Conservation (phyloP, 345 rosid species). For the Salix arbutifolia region DNA sequence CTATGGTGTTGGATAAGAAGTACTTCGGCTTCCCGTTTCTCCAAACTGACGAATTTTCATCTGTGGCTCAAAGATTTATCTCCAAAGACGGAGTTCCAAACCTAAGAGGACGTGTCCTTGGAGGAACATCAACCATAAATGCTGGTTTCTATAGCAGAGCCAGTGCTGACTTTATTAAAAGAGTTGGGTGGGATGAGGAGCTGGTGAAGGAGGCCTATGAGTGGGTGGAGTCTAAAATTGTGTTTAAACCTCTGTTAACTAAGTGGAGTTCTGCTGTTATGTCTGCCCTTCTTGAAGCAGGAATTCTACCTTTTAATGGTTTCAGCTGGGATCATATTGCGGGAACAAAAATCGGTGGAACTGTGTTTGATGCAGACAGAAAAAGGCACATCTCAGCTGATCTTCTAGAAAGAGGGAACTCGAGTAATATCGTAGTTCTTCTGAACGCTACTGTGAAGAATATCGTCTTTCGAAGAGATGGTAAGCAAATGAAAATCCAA, state of each 20-base stretch:
- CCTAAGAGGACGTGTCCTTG: constrained; percentile 60
- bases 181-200: constrained; percentile 55
- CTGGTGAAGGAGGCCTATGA: constrained; percentile 54
- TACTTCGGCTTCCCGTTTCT: constrained; percentile 49
- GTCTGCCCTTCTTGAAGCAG: constrained; percentile 72
- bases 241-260: constrained; percentile 51
- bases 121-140: constrained; percentile 66
- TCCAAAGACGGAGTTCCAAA: constrained; percentile 50
- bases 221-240: constrained; percentile 73
- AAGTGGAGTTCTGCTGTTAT: constrained; percentile 60
- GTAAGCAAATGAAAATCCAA: constrained; percentile 16
- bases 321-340: constrained; percentile 57
- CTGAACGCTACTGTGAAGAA: constrained; percentile 57
- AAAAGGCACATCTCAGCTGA: constrained; percentile 67
- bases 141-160: constrained; percentile 79
- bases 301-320: constrained; percentile 60
- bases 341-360: constrained; percentile 78
- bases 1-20: constrained; percentile 37
- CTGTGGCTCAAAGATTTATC: constrained; percentile 55
- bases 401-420: constrained; percentile 54
- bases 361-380: constrained; percentile 51
- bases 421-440: constrained; percentile 43
- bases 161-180: constrained; percentile 43
- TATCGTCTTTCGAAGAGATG: constrained; percentile 35
- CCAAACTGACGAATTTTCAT: constrained; percentile 52